A percentile compares a stretch with the other conserved stretches of the same genome.
These are phyloP conservation scores for Paraphysoderma sedebokerense DNA, from an alignment of 371 early-diverging fungal genomes.

Conservation along the genomic window DNA sequence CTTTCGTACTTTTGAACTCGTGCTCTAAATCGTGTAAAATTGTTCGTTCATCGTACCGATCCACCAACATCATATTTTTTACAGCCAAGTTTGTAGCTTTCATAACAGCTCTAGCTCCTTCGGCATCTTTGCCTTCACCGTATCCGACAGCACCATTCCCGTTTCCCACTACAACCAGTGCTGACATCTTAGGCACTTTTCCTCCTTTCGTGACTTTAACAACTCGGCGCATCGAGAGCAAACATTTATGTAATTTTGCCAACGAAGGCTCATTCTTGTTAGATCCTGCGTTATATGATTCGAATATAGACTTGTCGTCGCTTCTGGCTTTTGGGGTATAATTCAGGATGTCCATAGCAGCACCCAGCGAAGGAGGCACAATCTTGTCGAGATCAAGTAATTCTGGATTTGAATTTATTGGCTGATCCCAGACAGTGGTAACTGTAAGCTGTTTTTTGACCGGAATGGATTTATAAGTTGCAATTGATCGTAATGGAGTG, in stretches of 20 bases:
- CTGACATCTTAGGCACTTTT: conserved; percentile 67
- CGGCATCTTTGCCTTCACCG: conserved; percentile 81
- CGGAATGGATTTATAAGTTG: no score
- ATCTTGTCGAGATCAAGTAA: neutral
- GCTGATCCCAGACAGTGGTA: neutral
- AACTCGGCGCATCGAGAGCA: conserved; percentile 55
- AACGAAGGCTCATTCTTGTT: no score
- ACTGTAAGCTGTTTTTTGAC: neutral
- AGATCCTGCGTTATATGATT: no score
- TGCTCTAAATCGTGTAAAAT: conserved; percentile 70
- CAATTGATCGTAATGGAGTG: no score
- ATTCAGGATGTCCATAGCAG: neutral
- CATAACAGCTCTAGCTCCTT: conserved; percentile 57
- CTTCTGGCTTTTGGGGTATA: neutral
- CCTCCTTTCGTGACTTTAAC: conserved; percentile 76
- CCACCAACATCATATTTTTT: conserved; percentile 64
- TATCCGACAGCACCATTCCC: conserved; percentile 86
- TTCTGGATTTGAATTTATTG: neutral
- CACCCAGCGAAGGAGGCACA: neutral
- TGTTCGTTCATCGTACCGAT: conserved; percentile 90
- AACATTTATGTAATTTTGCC: conserved; percentile 38
- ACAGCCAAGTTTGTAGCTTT: conserved; percentile 81
- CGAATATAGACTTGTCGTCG: no score
- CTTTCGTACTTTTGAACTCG: conserved; percentile 73
- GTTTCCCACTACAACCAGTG: conserved; percentile 89